Evolutionary conservation across 2,329 filamentous ascomycete genomes (phyloP).

Genomic region (Stagonosporopsis cucurbitacearum): DNA sequence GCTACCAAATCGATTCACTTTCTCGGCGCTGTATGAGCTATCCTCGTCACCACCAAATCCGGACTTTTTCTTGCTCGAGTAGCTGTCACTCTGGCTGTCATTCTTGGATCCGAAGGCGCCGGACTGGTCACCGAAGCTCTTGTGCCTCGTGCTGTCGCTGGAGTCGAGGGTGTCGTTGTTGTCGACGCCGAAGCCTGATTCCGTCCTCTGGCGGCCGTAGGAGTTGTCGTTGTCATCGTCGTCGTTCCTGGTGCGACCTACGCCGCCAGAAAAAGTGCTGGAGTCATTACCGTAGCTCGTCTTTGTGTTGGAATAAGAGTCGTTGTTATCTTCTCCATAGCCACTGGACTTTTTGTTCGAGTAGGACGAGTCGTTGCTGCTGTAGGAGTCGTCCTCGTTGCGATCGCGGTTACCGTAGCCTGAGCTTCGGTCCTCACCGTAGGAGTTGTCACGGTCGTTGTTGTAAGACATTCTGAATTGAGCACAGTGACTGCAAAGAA

Average conservation of each 20-base stretch:
- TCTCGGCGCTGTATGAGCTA: not conserved
- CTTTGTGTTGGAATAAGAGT: slow-evolving; percentile 10
- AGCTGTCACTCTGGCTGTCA: not conserved
- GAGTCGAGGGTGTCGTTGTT: slow-evolving; percentile 13
- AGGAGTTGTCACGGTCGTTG: slow-evolving; percentile 28
- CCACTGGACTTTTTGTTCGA: slow-evolving; percentile 9
- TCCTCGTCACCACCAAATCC: not conserved
- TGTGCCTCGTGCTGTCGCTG: slow-evolving; percentile 7
- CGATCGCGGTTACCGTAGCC: slow-evolving; percentile 23
- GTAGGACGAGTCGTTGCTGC: slow-evolving; percentile 22
- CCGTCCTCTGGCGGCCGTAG: slow-evolving; percentile 2
- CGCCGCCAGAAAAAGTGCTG: slow-evolving; percentile 4
- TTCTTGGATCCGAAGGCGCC: slow-evolving; percentile 16
- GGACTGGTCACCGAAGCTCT: slow-evolving; percentile 13
- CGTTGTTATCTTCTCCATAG: slow-evolving; percentile 6
- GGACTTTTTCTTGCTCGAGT: not conserved
- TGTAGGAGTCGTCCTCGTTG: slow-evolving; percentile 24
- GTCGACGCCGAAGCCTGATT: slow-evolving; percentile 11
- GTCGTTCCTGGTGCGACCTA: slow-evolving; percentile 11
- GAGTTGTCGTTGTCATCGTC: slow-evolving; percentile 2
- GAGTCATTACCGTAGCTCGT: slow-evolving; percentile 7
- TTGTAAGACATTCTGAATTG: slow-evolving; percentile 34
- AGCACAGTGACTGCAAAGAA: not conserved
- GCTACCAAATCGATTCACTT: not conserved
- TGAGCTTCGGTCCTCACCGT: slow-evolving; percentile 26